phyloP scores from a whole-genome alignment of 2,329 filamentous ascomycete species.

The Ceratocystis papillata region DNA sequence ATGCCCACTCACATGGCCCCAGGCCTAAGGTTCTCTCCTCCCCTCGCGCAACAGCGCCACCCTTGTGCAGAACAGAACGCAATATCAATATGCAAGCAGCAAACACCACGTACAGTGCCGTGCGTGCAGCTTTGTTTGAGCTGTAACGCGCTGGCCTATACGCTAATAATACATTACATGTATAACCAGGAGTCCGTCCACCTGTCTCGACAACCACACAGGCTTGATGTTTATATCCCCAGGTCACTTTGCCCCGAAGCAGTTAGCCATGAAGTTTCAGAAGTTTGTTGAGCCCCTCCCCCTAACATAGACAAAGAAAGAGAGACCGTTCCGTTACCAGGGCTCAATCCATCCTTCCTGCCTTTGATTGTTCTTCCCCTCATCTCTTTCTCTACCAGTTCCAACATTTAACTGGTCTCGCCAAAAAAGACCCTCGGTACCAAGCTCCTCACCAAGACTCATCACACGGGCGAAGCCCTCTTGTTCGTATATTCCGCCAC shows the following conservation, averaged over 20 bases:
- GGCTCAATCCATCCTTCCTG: not conserved
- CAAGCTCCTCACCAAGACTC: not conserved
- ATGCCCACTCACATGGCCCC: not conserved
- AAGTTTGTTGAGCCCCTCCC: not conserved
- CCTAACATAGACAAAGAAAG: too few relatives aligned
- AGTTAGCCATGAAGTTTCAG: slow-evolving; percentile 9
- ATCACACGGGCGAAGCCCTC: not conserved
- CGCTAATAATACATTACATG: not conserved
- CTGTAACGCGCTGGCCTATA: not conserved
- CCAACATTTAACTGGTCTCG: not conserved
- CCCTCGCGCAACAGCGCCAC: slow-evolving; percentile 4
- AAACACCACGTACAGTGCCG: not conserved
- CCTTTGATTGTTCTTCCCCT: not conserved
- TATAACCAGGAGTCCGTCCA: not conserved
- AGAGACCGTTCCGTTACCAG: not conserved
- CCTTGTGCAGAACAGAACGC: slow-evolving; percentile 1
- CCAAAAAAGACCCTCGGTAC: not conserved
- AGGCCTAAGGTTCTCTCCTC: not conserved
- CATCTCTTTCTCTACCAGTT: not conserved
- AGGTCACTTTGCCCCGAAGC: not conserved
- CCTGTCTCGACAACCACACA: not conserved
- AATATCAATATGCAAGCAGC: not conserved
- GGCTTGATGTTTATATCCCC: not conserved
- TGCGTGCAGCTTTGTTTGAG: not conserved
- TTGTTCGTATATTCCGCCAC: not conserved